phyloP scores from a whole-genome alignment of 306 rosid genomes.

The Prunus mume region DNA sequence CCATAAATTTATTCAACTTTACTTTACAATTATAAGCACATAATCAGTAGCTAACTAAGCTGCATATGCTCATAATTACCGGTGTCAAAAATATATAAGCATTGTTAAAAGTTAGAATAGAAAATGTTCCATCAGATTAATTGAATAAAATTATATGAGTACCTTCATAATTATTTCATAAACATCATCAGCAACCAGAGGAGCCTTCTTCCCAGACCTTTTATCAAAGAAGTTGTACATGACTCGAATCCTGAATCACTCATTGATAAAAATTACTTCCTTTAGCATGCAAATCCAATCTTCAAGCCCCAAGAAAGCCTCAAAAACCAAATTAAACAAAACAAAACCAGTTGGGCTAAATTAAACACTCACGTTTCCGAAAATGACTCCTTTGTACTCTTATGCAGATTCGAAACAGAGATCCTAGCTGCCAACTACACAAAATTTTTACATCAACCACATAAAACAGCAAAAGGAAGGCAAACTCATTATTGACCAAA shows the following conservation, averaged over 20 bases:
- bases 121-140: not conserved
- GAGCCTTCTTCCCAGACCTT: conserved; percentile 64
- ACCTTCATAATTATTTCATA: conserved; percentile 69
- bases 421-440: conserved; percentile 74
- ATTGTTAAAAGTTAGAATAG: not conserved
- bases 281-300: not conserved
- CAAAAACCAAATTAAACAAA: not conserved
- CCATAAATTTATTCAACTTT: not conserved
- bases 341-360: not conserved
- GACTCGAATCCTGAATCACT: conserved; percentile 37
- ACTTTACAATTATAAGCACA: not conserved
- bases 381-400: conserved; percentile 53
- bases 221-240: conserved; percentile 52
- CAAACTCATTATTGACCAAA: not conserved
- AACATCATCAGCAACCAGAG: conserved; percentile 69
- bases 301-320: not conserved
- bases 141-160: not conserved
- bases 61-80: not conserved
- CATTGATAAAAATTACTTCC: not conserved
- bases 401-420: conserved; percentile 65
- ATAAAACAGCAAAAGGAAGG: not conserved
- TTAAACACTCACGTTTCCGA: conserved; percentile 56
- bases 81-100: not conserved
- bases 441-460: not conserved
- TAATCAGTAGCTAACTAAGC: not conserved